These are phyloP conservation scores for Euphorbia schlechtendalii DNA, from an alignment of 441 rosid genomes.

Conservation along the genomic window DNA sequence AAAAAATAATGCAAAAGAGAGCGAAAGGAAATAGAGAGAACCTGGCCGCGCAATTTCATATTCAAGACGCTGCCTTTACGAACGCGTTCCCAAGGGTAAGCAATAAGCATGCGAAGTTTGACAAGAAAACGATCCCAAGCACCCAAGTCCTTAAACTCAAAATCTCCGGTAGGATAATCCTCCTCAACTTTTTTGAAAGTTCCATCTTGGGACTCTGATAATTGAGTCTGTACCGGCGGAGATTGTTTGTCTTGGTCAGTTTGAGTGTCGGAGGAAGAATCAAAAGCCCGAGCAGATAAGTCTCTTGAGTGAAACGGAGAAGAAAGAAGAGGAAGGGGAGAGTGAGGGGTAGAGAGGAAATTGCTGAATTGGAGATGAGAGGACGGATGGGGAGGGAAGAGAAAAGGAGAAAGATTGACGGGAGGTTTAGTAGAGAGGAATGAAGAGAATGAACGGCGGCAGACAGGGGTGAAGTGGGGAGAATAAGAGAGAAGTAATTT, in stretches of 20 bases:
- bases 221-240: slow-evolving; percentile 13
- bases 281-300: slow-evolving; percentile 9
- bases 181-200: slow-evolving; percentile 20
- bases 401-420: slow-evolving; percentile 11
- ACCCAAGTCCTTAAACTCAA: slow-evolving; percentile 42
- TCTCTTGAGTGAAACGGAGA: slow-evolving; percentile 1
- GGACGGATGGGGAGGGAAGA: slow-evolving; percentile 11
- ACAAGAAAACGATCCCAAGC: slow-evolving; percentile 60
- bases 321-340: slow-evolving; percentile 9
- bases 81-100: slow-evolving; percentile 87
- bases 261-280: slow-evolving; percentile 21
- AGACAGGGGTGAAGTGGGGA: slow-evolving; percentile 41
- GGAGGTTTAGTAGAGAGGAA: slow-evolving; percentile 19
- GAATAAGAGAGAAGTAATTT: slow-evolving; percentile 42
- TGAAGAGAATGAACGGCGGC: slow-evolving; percentile 25
- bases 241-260: slow-evolving; percentile 18
- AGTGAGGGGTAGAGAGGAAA: slow-evolving; percentile 8
- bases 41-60: slow-evolving; percentile 93
- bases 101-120: slow-evolving; percentile 66
- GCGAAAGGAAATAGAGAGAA: slow-evolving; percentile 16
- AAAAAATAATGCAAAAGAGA: background rate
- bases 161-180: slow-evolving; percentile 70
- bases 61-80: slow-evolving; percentile 77
- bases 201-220: slow-evolving; percentile 1
- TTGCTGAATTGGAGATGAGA: background rate